Conservation (phyloP, 169 alveolate species). For the Babesia ovis region DNA sequence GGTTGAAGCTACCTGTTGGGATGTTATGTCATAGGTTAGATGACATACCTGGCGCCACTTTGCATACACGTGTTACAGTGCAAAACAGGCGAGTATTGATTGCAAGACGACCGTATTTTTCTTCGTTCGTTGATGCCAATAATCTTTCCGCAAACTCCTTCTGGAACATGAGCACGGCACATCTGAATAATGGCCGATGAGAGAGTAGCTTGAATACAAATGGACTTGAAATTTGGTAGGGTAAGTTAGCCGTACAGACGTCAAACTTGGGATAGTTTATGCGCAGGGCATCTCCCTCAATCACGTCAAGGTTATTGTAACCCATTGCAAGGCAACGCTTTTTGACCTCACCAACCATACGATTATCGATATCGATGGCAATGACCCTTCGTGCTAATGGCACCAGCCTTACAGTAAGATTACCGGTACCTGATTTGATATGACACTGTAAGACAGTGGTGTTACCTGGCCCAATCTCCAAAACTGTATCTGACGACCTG, state of each 20-base stretch:
- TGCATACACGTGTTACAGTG: slow-evolving; percentile 88
- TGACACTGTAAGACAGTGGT: slow-evolving; percentile 9
- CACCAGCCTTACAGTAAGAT: slow-evolving; percentile 93
- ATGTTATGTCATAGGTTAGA: background rate
- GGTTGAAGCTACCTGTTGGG: slow-evolving; percentile 92
- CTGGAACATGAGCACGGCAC: slow-evolving; percentile 99
- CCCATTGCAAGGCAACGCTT: slow-evolving; percentile 90
- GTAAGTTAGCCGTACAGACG: slow-evolving; percentile 98
- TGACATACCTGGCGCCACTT: slow-evolving; percentile 85
- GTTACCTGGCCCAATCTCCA: slow-evolving; percentile 98
- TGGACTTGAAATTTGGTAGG: slow-evolving; percentile 99
- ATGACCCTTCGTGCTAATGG: slow-evolving; percentile 95
- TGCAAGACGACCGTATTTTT: slow-evolving; percentile 95
- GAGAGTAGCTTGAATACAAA: slow-evolving; percentile 95
- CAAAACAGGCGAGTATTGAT: slow-evolving; percentile 93
- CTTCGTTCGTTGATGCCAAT: slow-evolving; percentile 92
- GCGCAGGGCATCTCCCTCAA: slow-evolving; percentile 93
- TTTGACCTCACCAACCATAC: slow-evolving; percentile 98
- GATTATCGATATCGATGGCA: slow-evolving; percentile 97
- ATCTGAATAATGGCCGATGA: slow-evolving; percentile 94
- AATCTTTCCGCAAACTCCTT: slow-evolving; percentile 98
- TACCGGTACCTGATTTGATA: slow-evolving; percentile 88
- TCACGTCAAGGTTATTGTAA: slow-evolving; percentile 83
- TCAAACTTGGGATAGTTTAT: slow-evolving; percentile 94
- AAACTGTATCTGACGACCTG: slow-evolving; percentile 94